Evolutionary conservation across 2,329 filamentous ascomycete genomes (phyloP), one percentile per base, ranked within the genome.

Genomic region (Aspergillus udagawae): DNA sequence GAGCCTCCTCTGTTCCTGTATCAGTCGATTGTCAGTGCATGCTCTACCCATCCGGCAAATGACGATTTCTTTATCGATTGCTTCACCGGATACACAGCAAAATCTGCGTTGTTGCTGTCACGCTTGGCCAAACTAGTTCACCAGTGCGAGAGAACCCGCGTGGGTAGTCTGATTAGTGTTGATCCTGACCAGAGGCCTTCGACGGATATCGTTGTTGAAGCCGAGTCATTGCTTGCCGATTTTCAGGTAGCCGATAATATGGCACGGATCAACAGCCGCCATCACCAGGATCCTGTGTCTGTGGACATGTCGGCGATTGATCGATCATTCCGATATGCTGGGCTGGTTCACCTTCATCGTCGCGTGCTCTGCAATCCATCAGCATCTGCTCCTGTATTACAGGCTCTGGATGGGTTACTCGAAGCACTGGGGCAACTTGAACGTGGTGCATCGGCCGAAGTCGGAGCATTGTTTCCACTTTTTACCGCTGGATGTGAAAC

Each of bases 401-500:
- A 77, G 10, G 83, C 84, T 0, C 84, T 92, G 4, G 72, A 78
- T 41, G 81, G 84, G 59, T 88, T 93, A 49, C 76, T 90, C 28
- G 75, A 77, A 1, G 82, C 85, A 32, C 76, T 93, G 59, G 78
- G 79, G 23, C 82, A 82, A 41, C 84, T 94, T 51, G 77, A 84
- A 12, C 76, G 80, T 12, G 87, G 88, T 5, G 86, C 86, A 29
- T 86, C 85, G 17, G 89, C 89, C 0, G 90, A 93, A 72, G 86
- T 85, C 8, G 91, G 89, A 66, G 76, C 90, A 20, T 72, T 94
- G 42, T 92, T 94, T 62, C 90, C 91, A 0, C 86, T 94, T 75
- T 94, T 94, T 72, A 90, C 89, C 1, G 90, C 90, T 1, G 91
- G 90, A 0, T 92, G 89, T 63, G 89, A 94, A 70, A 85, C 86